These are phyloP conservation scores for Knufia petricola DNA, from an alignment of 2,329 filamentous ascomycete genomes.

Conservation along the genomic window DNA sequence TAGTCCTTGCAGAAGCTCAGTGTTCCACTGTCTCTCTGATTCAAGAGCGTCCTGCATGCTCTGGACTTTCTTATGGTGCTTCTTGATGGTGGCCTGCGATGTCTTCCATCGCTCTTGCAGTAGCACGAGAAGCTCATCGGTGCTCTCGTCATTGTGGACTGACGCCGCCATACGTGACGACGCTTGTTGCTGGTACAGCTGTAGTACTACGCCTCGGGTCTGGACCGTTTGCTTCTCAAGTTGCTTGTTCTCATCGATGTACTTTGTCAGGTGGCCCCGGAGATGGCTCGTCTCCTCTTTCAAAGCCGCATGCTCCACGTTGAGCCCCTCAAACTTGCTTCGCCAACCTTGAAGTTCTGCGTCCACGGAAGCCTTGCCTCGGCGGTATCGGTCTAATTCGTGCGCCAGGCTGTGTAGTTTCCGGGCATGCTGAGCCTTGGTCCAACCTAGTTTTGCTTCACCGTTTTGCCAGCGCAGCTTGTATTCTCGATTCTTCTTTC, in stretches of 20 bases:
- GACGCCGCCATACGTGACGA: background rate
- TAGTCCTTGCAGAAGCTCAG: conserved; percentile 5
- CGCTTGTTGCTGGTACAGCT: conserved; percentile 3
- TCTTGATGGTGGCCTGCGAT: conserved; percentile 2
- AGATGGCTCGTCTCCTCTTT: conserved; percentile 3
- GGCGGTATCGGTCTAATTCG: too few species aligned
- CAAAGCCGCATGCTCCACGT: conserved; percentile 2
- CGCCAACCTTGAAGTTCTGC: too few species aligned
- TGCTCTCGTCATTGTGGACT: background rate
- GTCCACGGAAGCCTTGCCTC: too few species aligned
- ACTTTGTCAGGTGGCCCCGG: background rate
- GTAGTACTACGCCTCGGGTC: background rate
- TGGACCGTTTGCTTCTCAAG: background rate
- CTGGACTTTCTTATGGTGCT: conserved; percentile 6
- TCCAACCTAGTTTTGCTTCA: too few species aligned
- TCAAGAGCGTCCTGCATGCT: conserved; percentile 6
- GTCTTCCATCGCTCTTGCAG: conserved; percentile 1
- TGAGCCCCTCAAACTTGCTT: too few species aligned
- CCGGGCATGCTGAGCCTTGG: too few species aligned
- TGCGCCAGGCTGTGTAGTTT: too few species aligned
- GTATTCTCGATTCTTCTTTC: too few species aligned
- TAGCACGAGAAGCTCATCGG: conserved; percentile 4
- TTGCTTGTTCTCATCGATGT: conserved; percentile 3
- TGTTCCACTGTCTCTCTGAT: conserved; percentile 7
- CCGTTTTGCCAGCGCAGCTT: too few species aligned